Evolutionary conservation across 768 basidiomycete genomes (phyloP), one percentile per base, ranked within the genome.

Genomic region (Ramaria sp.): DNA sequence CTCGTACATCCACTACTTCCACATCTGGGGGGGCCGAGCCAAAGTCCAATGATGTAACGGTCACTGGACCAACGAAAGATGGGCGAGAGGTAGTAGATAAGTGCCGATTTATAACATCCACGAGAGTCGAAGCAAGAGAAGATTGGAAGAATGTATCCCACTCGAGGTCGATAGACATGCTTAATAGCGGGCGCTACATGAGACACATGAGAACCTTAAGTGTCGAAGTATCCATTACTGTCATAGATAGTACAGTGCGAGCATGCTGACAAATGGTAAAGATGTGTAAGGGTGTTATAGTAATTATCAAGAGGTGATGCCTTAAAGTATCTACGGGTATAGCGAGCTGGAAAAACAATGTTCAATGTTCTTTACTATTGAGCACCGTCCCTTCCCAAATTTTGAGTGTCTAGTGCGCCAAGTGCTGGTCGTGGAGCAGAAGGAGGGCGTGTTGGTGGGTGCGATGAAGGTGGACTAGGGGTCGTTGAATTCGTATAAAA

Each of bases 141-240:
- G 76, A 66, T 69, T 91, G 83, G 58, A 98, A 80, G 18, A 55
- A 43, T 60, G 83, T 81, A 60, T 72, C 69, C 94, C 95, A 99
- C 72, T 95, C 89, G 52, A 99, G 72, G 72, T 98, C 95, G 69
- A 99, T 81, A 16, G 93, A 95, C 94, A 96, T 96, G 18, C 13
- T 39, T 16, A 16, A n/a, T n/a, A n/a, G n/a, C n/a, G n/a, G n/a
- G n/a, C n/a, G n/a, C n/a, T 39, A 39, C 38, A 22, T 41, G 20
- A 41, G 39, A 37, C 16, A 7, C 7, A 8, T 37, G 16, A 37
- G 36, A 37, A 8, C 36, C 7, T 37, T 37, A 16, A 8, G 36
- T 7, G 36, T 8, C 16, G 16, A 16, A 37, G 36, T 37, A 8
- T 16, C 36, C 7, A 37, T n/a, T n/a, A n/a, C n/a, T n/a, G n/a